Conservation (phyloP, 257 asterid genomes). For the Thymus mandschuricus region DNA sequence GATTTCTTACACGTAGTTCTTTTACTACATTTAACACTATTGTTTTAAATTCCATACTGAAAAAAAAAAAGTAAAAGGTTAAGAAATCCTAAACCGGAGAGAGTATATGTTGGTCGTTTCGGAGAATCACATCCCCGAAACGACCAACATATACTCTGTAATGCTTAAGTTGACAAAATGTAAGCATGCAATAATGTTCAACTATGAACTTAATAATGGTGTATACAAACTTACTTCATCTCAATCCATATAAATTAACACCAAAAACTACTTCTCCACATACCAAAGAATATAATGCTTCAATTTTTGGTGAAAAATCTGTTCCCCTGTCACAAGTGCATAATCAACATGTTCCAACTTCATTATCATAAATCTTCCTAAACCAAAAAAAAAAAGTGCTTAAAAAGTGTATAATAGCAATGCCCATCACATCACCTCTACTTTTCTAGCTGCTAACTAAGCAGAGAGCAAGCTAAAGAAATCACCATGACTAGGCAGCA, state of each 20-base stretch:
- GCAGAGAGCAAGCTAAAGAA: neutral
- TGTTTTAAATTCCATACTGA: no score
- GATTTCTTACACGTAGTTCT: no score
- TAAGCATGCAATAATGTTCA: no score
- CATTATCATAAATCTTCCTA: neutral
- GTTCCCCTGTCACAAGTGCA: neutral
- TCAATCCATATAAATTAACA: neutral
- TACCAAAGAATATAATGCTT: neutral
- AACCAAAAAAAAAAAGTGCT: neutral
- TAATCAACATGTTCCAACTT: neutral
- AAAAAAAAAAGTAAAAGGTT: no score
- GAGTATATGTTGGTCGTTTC: no score
- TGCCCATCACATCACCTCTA: neutral
- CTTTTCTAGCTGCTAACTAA: slow-evolving; percentile 6
- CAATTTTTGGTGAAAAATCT: neutral
- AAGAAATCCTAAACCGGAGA: no score
- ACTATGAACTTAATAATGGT: no score
- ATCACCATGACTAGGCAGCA: slow-evolving; percentile 8
- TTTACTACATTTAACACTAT: no score
- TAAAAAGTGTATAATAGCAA: neutral
- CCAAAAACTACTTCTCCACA: neutral
- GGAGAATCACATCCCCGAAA: no score
- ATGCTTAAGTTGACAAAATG: no score
- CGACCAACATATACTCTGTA: no score
- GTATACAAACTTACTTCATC: no score